phyloP scores from a whole-genome alignment of 2,329 filamentous ascomycete genomes.

The Pleurostoma richardsiae region DNA sequence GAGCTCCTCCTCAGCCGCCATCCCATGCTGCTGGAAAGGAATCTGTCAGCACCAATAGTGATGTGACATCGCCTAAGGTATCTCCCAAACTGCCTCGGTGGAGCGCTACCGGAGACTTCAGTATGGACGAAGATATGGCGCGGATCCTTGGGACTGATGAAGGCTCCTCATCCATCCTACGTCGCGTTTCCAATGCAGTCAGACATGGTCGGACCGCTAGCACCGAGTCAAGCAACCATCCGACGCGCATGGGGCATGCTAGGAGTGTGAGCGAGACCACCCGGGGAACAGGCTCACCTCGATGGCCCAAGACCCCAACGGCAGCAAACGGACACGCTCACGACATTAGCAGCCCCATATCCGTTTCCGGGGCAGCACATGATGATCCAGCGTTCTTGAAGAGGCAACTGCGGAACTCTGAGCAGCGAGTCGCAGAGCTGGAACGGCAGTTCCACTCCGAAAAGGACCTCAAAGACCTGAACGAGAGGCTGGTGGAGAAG shows the following conservation, averaged over 20 bases:
- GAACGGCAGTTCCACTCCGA: slow-evolving; percentile 69
- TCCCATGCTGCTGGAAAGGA: slow-evolving; percentile 38
- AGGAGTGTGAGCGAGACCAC: slow-evolving; percentile 66
- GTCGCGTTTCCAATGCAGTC: slow-evolving; percentile 87
- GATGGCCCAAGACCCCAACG: slow-evolving; percentile 67
- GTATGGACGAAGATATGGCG: slow-evolving; percentile 92
- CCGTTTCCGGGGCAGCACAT: slow-evolving; percentile 48
- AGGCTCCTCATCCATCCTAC: slow-evolving; percentile 72
- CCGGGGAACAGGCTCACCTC: slow-evolving; percentile 56
- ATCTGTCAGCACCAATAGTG: slow-evolving; percentile 35
- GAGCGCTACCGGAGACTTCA: slow-evolving; percentile 82
- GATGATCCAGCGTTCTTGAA: slow-evolving; percentile 65
- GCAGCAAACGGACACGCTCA: slow-evolving; percentile 42
- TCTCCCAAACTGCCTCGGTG: slow-evolving; percentile 68
- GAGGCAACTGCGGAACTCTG: slow-evolving; percentile 73
- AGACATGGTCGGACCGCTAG: slow-evolving; percentile 89
- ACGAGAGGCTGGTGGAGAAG: slow-evolving; percentile 86
- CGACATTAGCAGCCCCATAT: slow-evolving; percentile 69
- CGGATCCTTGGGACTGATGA: slow-evolving; percentile 79
- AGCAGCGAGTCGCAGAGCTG: slow-evolving; percentile 81
- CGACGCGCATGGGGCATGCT: slow-evolving; percentile 42
- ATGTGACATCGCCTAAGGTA: slow-evolving; percentile 35
- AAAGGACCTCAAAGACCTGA: slow-evolving; percentile 67
- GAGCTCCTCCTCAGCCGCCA: slow-evolving; percentile 50
- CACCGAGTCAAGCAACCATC: slow-evolving; percentile 49